Evolutionary conservation across 129 eudicot species (phyloP).

Genomic region (Kitagawia praeruptora): DNA sequence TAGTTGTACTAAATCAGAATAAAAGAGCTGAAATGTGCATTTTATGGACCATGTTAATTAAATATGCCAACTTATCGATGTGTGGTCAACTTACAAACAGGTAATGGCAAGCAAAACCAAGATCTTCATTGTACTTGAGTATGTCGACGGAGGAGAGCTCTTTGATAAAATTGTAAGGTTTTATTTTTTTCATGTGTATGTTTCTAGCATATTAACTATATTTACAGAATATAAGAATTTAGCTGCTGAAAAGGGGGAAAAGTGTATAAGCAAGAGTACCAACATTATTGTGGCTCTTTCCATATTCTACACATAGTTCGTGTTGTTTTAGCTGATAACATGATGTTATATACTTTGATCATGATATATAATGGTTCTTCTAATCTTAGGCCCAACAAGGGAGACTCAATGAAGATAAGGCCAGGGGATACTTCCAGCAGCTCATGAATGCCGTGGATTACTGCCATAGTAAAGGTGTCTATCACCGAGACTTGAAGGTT

Average conservation of each 20-base stretch:
- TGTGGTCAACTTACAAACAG: conserved; percentile 25
- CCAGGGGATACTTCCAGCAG: conserved; percentile 93
- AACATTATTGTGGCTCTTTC: background rate
- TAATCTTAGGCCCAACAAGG: conserved; percentile 57
- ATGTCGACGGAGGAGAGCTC: conserved; percentile 88
- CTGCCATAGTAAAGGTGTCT: conserved; percentile 95
- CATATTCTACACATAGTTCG: background rate
- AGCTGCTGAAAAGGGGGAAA: background rate
- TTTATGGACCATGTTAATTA: background rate
- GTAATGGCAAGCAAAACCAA: conserved; percentile 94
- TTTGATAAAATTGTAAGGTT: conserved; percentile 77
- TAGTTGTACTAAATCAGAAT: no score
- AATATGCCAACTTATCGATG: background rate
- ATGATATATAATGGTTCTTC: background rate
- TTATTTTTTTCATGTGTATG: background rate
- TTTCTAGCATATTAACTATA: background rate
- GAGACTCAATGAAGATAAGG: conserved; percentile 74
- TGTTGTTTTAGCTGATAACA: background rate
- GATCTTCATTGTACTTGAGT: conserved; percentile 86
- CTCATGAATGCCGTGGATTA: conserved; percentile 88
- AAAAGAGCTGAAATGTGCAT: background rate
- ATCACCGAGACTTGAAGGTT: conserved; percentile 93
- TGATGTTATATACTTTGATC: background rate
- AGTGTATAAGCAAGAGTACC: background rate
- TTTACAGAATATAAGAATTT: background rate